Base-by-base conservation (phyloP, 768 basidiomycete species). In the Tephrocybe sp. region DNA sequence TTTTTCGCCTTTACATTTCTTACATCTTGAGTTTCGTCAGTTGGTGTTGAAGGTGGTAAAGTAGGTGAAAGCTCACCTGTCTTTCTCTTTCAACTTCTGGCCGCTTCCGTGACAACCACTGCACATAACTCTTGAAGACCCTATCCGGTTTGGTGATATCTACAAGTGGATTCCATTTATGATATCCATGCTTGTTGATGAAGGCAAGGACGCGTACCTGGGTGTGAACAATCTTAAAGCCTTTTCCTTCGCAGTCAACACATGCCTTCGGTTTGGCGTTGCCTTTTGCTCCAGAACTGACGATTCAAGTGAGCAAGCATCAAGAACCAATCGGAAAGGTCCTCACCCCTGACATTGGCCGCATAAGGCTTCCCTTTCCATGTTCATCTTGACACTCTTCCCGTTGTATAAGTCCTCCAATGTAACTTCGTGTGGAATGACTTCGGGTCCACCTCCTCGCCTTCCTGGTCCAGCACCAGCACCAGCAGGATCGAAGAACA, bases 361-460 rank as follows among this genome's bases (percentile, higher is more conserved):
- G 67, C 96, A 98, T 2, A 90, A 70, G 8, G 86, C 71, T 63
- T 93, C 85, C 61, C 91, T 86, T 69, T 96, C 93, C 76, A 97
- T 82, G 59, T 84, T 90, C 74, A 98, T 84, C 64, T 86, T 90
- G 50, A 94, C 86, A 9, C 79, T 80, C 69, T 94, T 95, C 25
- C 95, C 96, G 50, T 88, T 90, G 70, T 93, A 98, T 18, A 95
- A 73, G 65, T 98, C 95, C 68, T 97, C 95, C 25, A 98, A 76
- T 4, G 90, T 87, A 47, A 96, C 90, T 34, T 90, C 79, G 65
- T 95, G 88, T 3, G 85, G 81, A 56, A 93, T 84, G 40, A 85
- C 73, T 18, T 94, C 85, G 58, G 88, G 77, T 14, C 87, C 87
- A 59, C 81, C 84, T 12, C 73, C 73, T 56, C 80, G 71, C 53